Conservation (phyloP, 345 rosid genomes). For the Sisymbrium altissimum region DNA sequence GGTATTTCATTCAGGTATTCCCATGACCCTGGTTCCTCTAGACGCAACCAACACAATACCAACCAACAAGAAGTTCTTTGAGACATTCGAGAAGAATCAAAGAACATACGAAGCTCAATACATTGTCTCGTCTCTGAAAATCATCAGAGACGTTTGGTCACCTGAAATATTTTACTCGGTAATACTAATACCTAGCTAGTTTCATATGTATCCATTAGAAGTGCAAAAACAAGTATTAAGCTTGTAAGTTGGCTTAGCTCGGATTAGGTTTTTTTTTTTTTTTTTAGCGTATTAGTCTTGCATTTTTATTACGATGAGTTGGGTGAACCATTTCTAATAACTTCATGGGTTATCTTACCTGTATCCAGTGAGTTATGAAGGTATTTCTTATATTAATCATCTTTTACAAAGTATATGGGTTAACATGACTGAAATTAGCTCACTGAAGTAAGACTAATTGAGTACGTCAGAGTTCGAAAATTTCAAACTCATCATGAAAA, state of each 20-base stretch:
- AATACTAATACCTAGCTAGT: background rate
- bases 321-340: background rate
- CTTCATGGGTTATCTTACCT: too few relatives aligned
- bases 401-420: too few relatives aligned
- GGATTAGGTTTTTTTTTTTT: background rate
- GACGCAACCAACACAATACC: slow-evolving; percentile 95
- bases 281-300: background rate
- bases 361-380: too few relatives aligned
- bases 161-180: background rate
- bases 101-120: slow-evolving; percentile 80
- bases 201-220: background rate
- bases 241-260: background rate
- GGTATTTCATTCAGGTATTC: slow-evolving; percentile 90
- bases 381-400: too few relatives aligned
- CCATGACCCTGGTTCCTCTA: slow-evolving; percentile 76
- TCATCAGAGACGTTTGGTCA: slow-evolving; percentile 65
- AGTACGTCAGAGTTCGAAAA: too few relatives aligned
- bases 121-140: slow-evolving; percentile 63
- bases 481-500: too few relatives aligned
- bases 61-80: slow-evolving; percentile 48
- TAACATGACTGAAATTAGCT: too few relatives aligned
- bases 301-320: background rate
- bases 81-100: slow-evolving; percentile 54
- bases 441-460: too few relatives aligned
- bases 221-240: background rate